These are phyloP conservation scores for Naganishia vishniacii DNA, from an alignment of 768 basidiomycete species.

Conservation along the genomic window DNA sequence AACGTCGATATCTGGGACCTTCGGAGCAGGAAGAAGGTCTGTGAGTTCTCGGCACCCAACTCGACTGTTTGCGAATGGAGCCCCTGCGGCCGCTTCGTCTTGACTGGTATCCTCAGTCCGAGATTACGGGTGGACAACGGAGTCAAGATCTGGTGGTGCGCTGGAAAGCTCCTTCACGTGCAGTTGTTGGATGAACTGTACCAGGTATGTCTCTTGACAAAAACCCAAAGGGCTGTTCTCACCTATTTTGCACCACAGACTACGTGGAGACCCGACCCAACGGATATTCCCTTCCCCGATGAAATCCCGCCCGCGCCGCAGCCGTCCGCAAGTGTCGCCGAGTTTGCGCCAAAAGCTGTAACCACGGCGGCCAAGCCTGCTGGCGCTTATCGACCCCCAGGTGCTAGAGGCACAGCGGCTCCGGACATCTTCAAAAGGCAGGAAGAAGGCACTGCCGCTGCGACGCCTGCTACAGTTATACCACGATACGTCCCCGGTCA, in stretches of 20 bases:
- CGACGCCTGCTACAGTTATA: constrained; percentile 49
- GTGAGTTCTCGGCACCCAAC: constrained; percentile 76
- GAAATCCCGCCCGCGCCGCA: constrained; percentile 64
- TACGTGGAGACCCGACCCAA: constrained; percentile 69
- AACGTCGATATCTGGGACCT: constrained; percentile 89
- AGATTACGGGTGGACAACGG: constrained; percentile 95
- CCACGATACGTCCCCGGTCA: constrained; percentile 24
- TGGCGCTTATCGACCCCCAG: constrained; percentile 89
- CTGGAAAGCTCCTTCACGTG: constrained; percentile 76
- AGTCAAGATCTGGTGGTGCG: constrained; percentile 91
- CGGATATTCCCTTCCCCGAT: constrained; percentile 67
- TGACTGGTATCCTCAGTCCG: constrained; percentile 93
- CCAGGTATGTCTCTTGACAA: constrained; percentile 52
- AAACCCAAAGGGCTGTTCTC: not conserved
- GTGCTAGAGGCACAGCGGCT: constrained; percentile 80
- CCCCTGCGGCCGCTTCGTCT: constrained; percentile 80
- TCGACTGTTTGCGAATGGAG: constrained; percentile 94
- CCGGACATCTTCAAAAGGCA: constrained; percentile 85
- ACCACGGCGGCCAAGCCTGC: constrained; percentile 56
- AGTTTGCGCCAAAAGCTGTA: constrained; percentile 54
- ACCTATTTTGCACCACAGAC: constrained; percentile 44
- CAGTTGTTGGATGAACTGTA: constrained; percentile 83
- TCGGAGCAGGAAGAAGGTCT: constrained; percentile 71
- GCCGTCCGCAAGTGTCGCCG: constrained; percentile 54
- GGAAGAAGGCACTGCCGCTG: constrained; percentile 71